Percentiles rank a stretch among this genome's conserved stretches.
Conservation (phyloP, 495 filamentous ascomycete genomes). For the Neohortaea acidophila region DNA sequence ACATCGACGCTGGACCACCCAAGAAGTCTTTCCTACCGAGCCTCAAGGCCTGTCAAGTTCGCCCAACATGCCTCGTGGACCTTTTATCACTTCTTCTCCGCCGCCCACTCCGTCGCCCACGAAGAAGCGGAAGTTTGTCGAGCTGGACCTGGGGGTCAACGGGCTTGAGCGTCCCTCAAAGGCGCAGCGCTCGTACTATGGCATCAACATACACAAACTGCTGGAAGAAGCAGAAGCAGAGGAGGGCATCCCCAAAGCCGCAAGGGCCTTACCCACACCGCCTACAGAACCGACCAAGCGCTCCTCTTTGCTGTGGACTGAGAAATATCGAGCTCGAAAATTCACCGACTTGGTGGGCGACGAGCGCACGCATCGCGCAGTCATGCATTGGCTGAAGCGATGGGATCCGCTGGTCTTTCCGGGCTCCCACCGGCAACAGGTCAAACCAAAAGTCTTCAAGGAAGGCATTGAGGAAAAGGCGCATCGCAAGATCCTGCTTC, state of each 20-base stretch:
- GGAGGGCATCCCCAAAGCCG: slow-evolving; percentile 8
- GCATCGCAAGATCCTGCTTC: slow-evolving; percentile 72
- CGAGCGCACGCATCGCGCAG: slow-evolving; percentile 80
- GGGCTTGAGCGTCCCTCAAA: slow-evolving; percentile 36
- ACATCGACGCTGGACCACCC: slow-evolving; percentile 42
- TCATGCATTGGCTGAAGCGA: slow-evolving; percentile 80
- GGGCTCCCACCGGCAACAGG: slow-evolving; percentile 42
- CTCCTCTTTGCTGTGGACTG: slow-evolving; percentile 28
- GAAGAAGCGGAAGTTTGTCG: slow-evolving; percentile 13
- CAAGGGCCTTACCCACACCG: slow-evolving; percentile 10
- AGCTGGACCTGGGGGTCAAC: slow-evolving; percentile 11
- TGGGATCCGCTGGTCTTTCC: slow-evolving; percentile 94
- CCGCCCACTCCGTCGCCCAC: slow-evolving; percentile 40
- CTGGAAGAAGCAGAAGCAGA: slow-evolving; percentile 41
- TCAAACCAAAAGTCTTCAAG: slow-evolving; percentile 28
- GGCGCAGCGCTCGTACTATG: slow-evolving; percentile 76
- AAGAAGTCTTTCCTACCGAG: slow-evolving; percentile 49
- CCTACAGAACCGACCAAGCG: slow-evolving; percentile 7
- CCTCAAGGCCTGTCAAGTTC: slow-evolving; percentile 32
- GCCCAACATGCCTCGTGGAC: slow-evolving; percentile 38
- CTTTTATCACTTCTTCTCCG: slow-evolving; percentile 50
- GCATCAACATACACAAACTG: slow-evolving; percentile 72
- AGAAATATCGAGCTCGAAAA: slow-evolving; percentile 60
- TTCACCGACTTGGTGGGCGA: slow-evolving; percentile 91
- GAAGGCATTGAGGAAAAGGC: slow-evolving; percentile 47